Percentiles rank a stretch among this genome's conserved stretches.
Evolutionary conservation across 495 filamentous ascomycete genomes (phyloP).

Genomic region (Talaromyces trachyspermus): DNA sequence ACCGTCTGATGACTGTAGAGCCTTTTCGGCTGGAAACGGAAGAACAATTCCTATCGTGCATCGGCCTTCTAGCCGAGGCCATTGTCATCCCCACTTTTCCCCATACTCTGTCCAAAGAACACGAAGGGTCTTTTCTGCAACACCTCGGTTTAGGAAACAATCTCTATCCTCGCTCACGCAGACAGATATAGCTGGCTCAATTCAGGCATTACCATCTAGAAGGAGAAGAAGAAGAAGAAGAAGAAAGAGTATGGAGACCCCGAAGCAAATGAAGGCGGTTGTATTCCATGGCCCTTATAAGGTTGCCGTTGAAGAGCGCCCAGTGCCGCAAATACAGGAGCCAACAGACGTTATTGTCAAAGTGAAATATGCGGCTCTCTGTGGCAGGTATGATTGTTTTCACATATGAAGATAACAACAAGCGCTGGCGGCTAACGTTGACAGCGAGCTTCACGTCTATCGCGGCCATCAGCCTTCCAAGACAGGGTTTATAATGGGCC

Average conservation of each 20-base stretch:
- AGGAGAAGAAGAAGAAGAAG: too few relatives aligned
- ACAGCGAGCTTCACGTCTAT: constrained; percentile 83
- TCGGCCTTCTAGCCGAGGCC: not conserved
- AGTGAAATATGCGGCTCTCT: constrained; percentile 78
- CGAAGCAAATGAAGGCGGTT: constrained; percentile 36
- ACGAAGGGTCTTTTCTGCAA: too few relatives aligned
- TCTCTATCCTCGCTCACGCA: too few relatives aligned
- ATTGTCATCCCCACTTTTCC: not conserved
- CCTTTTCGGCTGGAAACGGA: too few relatives aligned
- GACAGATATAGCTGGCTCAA: too few relatives aligned
- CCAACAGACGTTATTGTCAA: constrained; percentile 77
- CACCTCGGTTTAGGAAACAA: too few relatives aligned
- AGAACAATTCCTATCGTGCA: too few relatives aligned
- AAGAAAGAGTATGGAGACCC: not conserved
- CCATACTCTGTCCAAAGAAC: too few relatives aligned
- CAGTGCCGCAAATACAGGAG: constrained; percentile 54
- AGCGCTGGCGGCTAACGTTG: not conserved
- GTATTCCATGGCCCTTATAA: constrained; percentile 42
- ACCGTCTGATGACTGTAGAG: too few relatives aligned
- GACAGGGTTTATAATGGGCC: constrained; percentile 61
- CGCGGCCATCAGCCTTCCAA: constrained; percentile 66
- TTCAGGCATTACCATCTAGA: too few relatives aligned
- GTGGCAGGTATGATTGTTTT: constrained; percentile 62
- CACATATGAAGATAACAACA: not conserved
- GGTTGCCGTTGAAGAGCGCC: constrained; percentile 41